Percentiles rank a stretch among this genome's conserved stretches.
Evolutionary conservation across 116 monocot genomes (phyloP).

Genomic region (Trichopus zeylanicus): DNA sequence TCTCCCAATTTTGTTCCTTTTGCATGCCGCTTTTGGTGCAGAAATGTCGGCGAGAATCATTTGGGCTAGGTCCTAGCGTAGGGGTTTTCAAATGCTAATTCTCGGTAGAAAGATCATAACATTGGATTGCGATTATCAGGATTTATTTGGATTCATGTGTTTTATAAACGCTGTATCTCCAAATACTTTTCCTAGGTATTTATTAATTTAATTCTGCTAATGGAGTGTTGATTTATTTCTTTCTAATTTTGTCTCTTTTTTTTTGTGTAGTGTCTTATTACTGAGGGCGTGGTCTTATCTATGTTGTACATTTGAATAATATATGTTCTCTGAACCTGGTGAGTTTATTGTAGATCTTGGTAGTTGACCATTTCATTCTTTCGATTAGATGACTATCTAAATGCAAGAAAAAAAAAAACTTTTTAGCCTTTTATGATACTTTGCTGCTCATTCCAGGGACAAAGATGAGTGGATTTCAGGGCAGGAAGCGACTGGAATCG

Average conservation of each 20-base stretch:
- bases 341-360: neutral
- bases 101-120: too few species aligned
- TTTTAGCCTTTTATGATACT: neutral
- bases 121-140: too few species aligned
- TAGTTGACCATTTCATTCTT: neutral
- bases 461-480: slow-evolving; percentile 11
- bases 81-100: too few species aligned
- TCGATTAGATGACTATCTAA: neutral
- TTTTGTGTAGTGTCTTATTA: neutral
- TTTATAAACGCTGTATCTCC: neutral
- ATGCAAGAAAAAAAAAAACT: too few species aligned
- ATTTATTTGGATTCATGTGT: too few species aligned
- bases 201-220: too few species aligned
- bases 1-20: neutral
- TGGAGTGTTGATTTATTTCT: neutral
- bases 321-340: neutral
- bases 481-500: slow-evolving; percentile 1
- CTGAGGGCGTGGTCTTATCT: neutral
- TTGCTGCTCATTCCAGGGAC: neutral
- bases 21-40: neutral
- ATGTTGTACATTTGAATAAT: neutral
- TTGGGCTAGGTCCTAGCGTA: too few species aligned
- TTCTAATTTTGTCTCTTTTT: neutral
- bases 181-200: neutral
- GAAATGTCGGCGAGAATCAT: too few species aligned